phyloP scores from a whole-genome alignment of 2,329 filamentous ascomycete species.

The Alternaria metachromatica region DNA sequence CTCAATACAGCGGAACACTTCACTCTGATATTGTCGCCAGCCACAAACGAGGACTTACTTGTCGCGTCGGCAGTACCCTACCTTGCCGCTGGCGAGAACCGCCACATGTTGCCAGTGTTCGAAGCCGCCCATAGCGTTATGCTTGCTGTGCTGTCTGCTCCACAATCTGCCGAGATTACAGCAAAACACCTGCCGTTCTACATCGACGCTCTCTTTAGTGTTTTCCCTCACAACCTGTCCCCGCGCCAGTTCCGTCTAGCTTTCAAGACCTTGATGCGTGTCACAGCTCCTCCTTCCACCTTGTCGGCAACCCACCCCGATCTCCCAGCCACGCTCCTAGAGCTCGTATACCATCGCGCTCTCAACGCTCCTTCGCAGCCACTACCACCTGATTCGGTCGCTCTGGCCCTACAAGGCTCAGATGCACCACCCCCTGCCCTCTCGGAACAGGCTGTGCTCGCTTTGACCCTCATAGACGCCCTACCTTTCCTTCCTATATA shows the following conservation, averaged over 20 bases:
- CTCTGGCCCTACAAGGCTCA: constrained; percentile 46
- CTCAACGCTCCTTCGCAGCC: constrained; percentile 59
- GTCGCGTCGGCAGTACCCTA: constrained; percentile 78
- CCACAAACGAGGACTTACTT: constrained; percentile 74
- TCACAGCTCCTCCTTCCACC: constrained; percentile 79
- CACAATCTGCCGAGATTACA: constrained; percentile 75
- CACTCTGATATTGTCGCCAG: constrained; percentile 70
- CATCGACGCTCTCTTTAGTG: constrained; percentile 77
- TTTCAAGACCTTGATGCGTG: constrained; percentile 82
- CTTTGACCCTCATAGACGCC: constrained; percentile 79
- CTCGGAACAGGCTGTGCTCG: constrained; percentile 81
- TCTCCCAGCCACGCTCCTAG: constrained; percentile 80
- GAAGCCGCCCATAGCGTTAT: constrained; percentile 86
- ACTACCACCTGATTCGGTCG: constrained; percentile 49
- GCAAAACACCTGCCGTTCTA: constrained; percentile 80
- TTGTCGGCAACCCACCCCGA: constrained; percentile 75
- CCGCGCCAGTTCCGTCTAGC: constrained; percentile 87
- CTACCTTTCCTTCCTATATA: constrained; percentile 74
- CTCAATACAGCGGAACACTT: constrained; percentile 87
- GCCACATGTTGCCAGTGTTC: constrained; percentile 72
- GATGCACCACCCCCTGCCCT: constrained; percentile 50
- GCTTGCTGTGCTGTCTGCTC: constrained; percentile 79
- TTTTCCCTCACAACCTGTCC: constrained; percentile 80
- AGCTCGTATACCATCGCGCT: constrained; percentile 75
- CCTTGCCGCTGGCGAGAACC: constrained; percentile 65